phyloP scores from a whole-genome alignment of 176 grass and related monocot species.

The Aegilops sharonensis region DNA sequence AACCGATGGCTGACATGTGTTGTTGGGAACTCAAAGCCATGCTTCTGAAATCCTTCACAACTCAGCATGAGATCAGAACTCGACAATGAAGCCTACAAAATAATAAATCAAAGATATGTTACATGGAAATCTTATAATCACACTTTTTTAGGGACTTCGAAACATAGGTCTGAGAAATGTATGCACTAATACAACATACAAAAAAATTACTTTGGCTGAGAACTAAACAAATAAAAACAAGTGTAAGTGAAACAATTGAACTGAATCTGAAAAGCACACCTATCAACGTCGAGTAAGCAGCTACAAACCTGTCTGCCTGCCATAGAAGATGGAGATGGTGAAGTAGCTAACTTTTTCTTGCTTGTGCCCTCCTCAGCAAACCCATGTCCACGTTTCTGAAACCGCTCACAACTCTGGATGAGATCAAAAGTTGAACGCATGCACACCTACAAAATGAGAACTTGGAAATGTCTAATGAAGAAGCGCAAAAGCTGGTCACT shows the following conservation, averaged over 20 bases:
- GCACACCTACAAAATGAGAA: not conserved
- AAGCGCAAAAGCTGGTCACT: not conserved
- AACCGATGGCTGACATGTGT: not conserved
- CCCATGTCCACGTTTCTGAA: not conserved
- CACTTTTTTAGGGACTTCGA: not conserved
- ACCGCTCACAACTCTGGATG: not conserved
- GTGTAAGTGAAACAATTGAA: not conserved
- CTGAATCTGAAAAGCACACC: not conserved
- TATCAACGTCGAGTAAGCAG: not conserved
- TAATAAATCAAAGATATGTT: not conserved
- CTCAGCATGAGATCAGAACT: not conserved
- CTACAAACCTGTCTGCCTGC: not conserved
- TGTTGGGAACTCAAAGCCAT: not conserved
- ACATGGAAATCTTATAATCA: not conserved
- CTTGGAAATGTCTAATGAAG: not conserved
- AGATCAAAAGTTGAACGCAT: not conserved
- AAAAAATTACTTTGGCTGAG: not conserved
- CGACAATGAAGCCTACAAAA: not conserved
- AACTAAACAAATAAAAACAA: not conserved
- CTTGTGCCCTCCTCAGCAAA: slow-evolving; percentile 3
- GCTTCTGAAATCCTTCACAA: not conserved
- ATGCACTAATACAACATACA: not conserved
- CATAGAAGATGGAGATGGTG: not conserved
- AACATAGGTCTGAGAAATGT: not conserved
- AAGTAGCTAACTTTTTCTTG: not conserved